These are phyloP conservation scores for Rhodotorula toruloides DNA, from an alignment of 768 basidiomycete species.

Conservation along the genomic window DNA sequence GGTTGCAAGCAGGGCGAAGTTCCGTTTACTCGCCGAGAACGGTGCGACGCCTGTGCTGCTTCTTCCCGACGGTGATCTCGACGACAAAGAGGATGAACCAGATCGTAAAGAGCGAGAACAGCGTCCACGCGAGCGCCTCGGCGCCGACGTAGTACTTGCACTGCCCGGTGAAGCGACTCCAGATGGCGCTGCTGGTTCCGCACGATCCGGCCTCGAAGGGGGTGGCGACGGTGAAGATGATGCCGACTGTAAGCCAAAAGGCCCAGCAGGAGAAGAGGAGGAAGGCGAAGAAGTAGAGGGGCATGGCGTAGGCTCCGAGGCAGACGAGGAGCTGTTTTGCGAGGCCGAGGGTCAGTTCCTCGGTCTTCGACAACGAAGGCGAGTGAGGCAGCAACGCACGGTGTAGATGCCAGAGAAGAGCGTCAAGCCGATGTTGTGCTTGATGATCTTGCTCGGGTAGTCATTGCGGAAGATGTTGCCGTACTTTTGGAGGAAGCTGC, in stretches of 20 bases:
- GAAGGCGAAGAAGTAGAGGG: conserved; percentile 26
- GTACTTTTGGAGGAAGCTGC: conserved; percentile 2
- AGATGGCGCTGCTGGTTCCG: neutral
- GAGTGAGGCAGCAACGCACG: no score
- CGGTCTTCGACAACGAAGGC: no score
- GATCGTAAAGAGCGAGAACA: neutral
- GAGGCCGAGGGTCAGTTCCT: neutral
- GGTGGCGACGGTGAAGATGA: conserved; percentile 13
- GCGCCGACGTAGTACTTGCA: conserved; percentile 1
- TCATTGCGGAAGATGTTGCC: neutral
- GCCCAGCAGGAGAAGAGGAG: conserved; percentile 3
- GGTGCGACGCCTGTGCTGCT: conserved; percentile 18
- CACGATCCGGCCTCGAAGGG: conserved; percentile 8
- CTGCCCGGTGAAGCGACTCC: neutral
- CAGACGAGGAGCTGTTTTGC: conserved; percentile 1
- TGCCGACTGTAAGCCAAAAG: neutral
- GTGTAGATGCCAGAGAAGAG: conserved; percentile 8
- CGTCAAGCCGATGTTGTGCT: conserved; percentile 2
- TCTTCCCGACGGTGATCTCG: conserved; percentile 1
- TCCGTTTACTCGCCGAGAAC: conserved; percentile 5
- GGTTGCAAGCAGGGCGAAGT: neutral
- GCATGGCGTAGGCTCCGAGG: conserved; percentile 5
- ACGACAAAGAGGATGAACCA: neutral
- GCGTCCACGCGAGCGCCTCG: neutral
- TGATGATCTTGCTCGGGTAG: conserved; percentile 5